A percentile compares a stretch with the other conserved stretches of the same genome.
Evolutionary conservation across 2,329 filamentous ascomycete species (phyloP).

Genomic region (Calonectria fujianensis): DNA sequence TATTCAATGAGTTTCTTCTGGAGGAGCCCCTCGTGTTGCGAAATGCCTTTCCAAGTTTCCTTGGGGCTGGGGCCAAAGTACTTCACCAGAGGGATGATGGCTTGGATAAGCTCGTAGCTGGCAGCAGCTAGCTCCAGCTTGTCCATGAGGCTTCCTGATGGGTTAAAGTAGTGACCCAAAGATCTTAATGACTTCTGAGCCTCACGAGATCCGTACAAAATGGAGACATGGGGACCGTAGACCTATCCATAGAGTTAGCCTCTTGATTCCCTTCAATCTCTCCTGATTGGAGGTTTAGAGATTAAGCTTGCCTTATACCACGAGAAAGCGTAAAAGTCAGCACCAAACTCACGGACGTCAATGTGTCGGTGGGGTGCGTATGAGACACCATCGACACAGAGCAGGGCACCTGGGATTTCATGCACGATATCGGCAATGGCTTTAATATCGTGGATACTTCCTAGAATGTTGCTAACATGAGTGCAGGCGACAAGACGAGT

Average conservation of each 20-base stretch:
- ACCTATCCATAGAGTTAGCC: background rate
- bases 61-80: slow-evolving; percentile 6
- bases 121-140: slow-evolving; percentile 12
- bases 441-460: slow-evolving; percentile 79
- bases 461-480: slow-evolving; percentile 84
- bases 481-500: slow-evolving; percentile 84
- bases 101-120: slow-evolving; percentile 13
- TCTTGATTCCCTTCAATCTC: background rate
- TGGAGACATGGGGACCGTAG: slow-evolving; percentile 12
- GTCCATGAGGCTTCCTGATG: slow-evolving; percentile 10
- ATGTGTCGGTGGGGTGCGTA: slow-evolving; percentile 13
- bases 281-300: background rate
- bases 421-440: slow-evolving; percentile 74
- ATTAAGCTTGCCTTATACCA: slow-evolving; percentile 16
- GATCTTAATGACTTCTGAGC: slow-evolving; percentile 14
- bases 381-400: slow-evolving; percentile 13
- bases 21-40: slow-evolving; percentile 6
- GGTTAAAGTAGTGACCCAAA: slow-evolving; percentile 18
- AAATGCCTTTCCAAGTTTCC: slow-evolving; percentile 7
- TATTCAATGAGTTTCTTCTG: slow-evolving; percentile 17
- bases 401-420: slow-evolving; percentile 46
- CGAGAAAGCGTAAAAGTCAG: slow-evolving; percentile 21
- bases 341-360: background rate
- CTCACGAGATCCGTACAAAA: slow-evolving; percentile 9
- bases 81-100: slow-evolving; percentile 12